These are phyloP conservation scores for Fagopyrum tataricum DNA, from an alignment of 148 eudicot species.

Conservation along the genomic window DNA sequence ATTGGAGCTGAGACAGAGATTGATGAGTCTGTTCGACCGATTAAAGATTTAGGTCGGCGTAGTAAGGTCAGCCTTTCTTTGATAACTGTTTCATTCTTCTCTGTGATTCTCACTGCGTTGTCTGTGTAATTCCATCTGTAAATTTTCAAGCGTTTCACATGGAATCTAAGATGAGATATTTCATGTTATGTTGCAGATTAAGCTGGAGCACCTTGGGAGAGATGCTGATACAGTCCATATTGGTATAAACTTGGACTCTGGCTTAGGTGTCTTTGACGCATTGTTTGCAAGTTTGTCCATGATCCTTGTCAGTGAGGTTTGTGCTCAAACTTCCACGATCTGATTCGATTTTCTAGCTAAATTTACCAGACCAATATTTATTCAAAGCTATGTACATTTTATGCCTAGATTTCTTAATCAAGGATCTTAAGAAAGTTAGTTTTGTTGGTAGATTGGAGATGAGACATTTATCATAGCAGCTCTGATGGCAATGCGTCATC, in stretches of 20 bases:
- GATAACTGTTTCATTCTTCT: neutral
- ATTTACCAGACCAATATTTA: neutral
- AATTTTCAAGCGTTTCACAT: neutral
- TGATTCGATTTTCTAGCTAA: no score
- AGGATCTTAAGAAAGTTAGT: conserved; percentile 18
- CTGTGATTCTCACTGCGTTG: neutral
- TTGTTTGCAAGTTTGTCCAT: conserved; percentile 93
- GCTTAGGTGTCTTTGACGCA: conserved; percentile 79
- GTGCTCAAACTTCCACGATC: conserved; percentile 15
- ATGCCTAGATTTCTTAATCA: neutral
- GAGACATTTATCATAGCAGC: conserved; percentile 98
- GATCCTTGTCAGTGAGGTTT: conserved; percentile 97
- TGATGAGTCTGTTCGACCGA: conserved; percentile 22
- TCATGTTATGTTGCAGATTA: conserved; percentile 49
- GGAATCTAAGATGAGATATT: conserved; percentile 9
- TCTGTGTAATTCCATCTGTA: no score
- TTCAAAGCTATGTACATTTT: neutral
- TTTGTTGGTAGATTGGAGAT: conserved; percentile 81
- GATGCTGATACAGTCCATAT: conserved; percentile 39
- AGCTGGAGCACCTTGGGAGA: conserved; percentile 50
- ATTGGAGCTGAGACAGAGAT: conserved; percentile 24
- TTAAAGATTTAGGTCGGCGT: conserved; percentile 65
- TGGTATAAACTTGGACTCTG: conserved; percentile 62
- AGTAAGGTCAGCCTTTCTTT: conserved; percentile 43
- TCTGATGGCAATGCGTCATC: conserved; percentile 98